Conservation (phyloP, 352 stramenopile species). For the Pythium aquatile region DNA sequence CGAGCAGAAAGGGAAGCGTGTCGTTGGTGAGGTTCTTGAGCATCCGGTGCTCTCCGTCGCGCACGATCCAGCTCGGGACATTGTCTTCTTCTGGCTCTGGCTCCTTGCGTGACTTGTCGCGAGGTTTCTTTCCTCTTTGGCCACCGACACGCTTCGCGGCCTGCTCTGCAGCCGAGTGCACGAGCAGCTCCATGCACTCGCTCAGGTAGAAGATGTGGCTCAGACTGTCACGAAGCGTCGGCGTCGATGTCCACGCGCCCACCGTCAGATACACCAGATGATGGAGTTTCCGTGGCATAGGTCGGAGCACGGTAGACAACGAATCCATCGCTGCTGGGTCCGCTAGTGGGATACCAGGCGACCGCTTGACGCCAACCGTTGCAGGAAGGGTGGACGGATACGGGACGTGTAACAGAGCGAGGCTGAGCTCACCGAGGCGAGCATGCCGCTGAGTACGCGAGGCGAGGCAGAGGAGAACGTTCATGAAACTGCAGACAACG, state of each 20-base stretch:
- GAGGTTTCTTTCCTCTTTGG: neutral
- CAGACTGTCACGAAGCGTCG: slow-evolving; percentile 29
- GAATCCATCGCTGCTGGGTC: slow-evolving; percentile 3
- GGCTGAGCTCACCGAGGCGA: slow-evolving; percentile 48
- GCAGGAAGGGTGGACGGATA: slow-evolving; percentile 30
- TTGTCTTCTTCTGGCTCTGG: slow-evolving; percentile 34
- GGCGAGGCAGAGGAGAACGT: slow-evolving; percentile 41
- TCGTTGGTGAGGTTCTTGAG: slow-evolving; percentile 66
- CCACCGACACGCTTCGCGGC: neutral
- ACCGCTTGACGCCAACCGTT: slow-evolving; percentile 12
- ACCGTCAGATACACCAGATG: slow-evolving; percentile 60
- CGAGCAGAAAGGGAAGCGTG: slow-evolving; percentile 59
- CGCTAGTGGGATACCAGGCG: slow-evolving; percentile 3
- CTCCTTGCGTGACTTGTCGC: slow-evolving; percentile 28
- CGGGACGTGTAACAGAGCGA: slow-evolving; percentile 59
- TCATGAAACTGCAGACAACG: slow-evolving; percentile 41
- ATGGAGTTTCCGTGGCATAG: slow-evolving; percentile 10
- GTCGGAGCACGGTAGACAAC: slow-evolving; percentile 8
- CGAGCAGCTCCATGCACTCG: slow-evolving; percentile 20
- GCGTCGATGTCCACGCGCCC: slow-evolving; percentile 49
- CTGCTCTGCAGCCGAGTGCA: neutral
- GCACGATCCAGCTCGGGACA: slow-evolving; percentile 27
- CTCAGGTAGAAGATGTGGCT: slow-evolving; percentile 41
- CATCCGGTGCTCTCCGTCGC: slow-evolving; percentile 55
- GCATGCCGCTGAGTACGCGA: slow-evolving; percentile 40